Evolutionary conservation across 805 yeast species (phyloP), one percentile per base, ranked within the genome.

Genomic region (Ogataea paradorogensis): DNA sequence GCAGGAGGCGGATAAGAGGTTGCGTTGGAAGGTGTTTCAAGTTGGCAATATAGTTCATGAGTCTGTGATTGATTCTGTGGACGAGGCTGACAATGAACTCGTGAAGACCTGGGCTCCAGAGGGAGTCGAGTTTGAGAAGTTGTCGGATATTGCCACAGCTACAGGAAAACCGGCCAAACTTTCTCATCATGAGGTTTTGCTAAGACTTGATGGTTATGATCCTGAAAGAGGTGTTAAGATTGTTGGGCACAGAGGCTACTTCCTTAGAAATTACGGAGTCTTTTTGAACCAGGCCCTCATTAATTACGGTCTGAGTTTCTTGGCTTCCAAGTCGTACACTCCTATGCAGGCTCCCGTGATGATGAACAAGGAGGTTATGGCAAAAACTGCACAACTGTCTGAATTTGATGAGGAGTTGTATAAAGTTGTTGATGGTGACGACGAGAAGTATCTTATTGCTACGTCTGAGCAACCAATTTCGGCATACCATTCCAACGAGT

Each of bases 311-410:
- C 77, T 93, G 62, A 73, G 76, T 45, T 90, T 88, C 69, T 76
- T 93, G 64, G 77, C 86, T 49, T 23, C 42, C 14, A 78, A 82
- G 55, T 89, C 82, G 36, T 93, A 88, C 73, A 73, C 74, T 40
- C 95, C 98, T 48, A 74, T 93, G 66, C 99, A 93, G 73, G 95
- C 99, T 11, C 99, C 99, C 43, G 96, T 91, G 31, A 93, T 93
- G 99, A 88, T 93, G 96, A 93, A 93, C 80, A 93, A 93, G 71
- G 98, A 93, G 43, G 95, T 89, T 42, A 93, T 93, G 99, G 98
- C 98, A 54, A 90, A 87, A 70, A 93, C 99, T 53, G 99, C 99
- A 7, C 99, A 93, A 71, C 80, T 93, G 64, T 89, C 97, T 26
- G 90, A 93, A 62, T 93, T 93, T 57, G 99, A 93, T 66, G 99